Percentiles rank a stretch among this genome's conserved stretches.
Conservation (phyloP, 306 rosid species). For the Cicer pinnatifidum region DNA sequence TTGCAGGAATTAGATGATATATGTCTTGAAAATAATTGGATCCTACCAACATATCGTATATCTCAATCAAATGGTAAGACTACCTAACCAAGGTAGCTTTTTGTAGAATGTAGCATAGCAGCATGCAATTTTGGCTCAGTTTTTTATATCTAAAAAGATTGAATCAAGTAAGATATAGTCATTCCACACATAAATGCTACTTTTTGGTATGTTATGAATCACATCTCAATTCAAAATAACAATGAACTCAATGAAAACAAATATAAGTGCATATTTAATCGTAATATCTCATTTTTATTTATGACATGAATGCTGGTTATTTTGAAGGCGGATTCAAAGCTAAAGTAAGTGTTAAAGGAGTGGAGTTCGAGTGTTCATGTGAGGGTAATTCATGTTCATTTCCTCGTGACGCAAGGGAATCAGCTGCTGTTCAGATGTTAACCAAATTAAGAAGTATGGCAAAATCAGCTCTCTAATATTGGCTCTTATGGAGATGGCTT, state of each 20-base stretch:
- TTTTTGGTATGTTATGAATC: too few species aligned
- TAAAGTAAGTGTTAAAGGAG: constrained; percentile 57
- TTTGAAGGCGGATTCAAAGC: constrained; percentile 72
- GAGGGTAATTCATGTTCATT: constrained; percentile 42
- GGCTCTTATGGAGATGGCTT: not conserved
- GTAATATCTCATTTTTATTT: too few species aligned
- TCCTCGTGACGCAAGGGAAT: constrained; percentile 57
- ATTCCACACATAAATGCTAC: too few species aligned
- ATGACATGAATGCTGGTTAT: not conserved
- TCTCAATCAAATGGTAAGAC: constrained; percentile 57
- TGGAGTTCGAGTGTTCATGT: constrained; percentile 56
- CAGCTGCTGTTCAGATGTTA: constrained; percentile 62
- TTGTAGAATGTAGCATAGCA: constrained; percentile 1
- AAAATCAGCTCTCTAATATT: constrained; percentile 27
- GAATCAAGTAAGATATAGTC: not conserved
- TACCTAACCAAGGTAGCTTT: constrained; percentile 16
- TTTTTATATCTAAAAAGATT: not conserved
- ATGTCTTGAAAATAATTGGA: constrained; percentile 57
- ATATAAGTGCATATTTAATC: too few species aligned
- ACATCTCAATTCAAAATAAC: too few species aligned
- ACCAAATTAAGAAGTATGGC: constrained; percentile 43
- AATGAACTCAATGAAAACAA: too few species aligned
- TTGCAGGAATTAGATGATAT: constrained; percentile 53
- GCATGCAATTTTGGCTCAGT: not conserved
- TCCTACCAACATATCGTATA: constrained; percentile 60